These are phyloP conservation scores for Phytopythium chamaehyphon DNA, from an alignment of 352 stramenopile genomes.

Conservation along the genomic window DNA sequence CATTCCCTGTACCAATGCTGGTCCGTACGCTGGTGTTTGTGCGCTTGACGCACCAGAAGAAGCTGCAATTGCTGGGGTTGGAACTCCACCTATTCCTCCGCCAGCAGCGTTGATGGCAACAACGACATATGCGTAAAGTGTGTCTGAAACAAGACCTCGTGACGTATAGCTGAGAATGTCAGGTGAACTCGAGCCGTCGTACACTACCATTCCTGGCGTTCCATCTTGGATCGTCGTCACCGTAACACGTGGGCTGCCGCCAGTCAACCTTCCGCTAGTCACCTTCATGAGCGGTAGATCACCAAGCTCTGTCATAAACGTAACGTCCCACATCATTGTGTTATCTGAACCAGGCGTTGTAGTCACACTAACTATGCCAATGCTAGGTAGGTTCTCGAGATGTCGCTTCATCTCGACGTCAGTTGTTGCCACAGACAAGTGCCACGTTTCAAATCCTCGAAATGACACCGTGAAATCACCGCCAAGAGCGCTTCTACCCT, in stretches of 20 bases:
- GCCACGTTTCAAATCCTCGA: conserved; percentile 65
- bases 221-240: conserved; percentile 83
- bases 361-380: conserved; percentile 77
- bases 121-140: conserved; percentile 92
- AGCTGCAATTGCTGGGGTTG: conserved; percentile 90
- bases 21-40: conserved; percentile 88
- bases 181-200: conserved; percentile 86
- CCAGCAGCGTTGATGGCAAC: conserved; percentile 92
- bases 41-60: conserved; percentile 82
- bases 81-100: conserved; percentile 76
- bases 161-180: conserved; percentile 77
- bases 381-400: conserved; percentile 86
- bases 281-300: conserved; percentile 91
- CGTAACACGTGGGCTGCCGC: conserved; percentile 48
- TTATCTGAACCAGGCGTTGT: conserved; percentile 49
- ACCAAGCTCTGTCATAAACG: conserved; percentile 92
- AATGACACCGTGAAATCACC: conserved; percentile 86
- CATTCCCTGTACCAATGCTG: conserved; percentile 87
- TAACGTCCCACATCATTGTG: conserved; percentile 83
- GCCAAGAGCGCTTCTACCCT: conserved; percentile 42
- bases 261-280: conserved; percentile 85
- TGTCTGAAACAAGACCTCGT: conserved; percentile 82
- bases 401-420: conserved; percentile 72
- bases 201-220: conserved; percentile 88
- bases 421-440: conserved; percentile 47